A percentile compares a stretch with the other conserved stretches of the same genome.
phyloP scores from a whole-genome alignment of 495 filamentous ascomycete genomes.

The Aspergillus sclerotioniger region DNA sequence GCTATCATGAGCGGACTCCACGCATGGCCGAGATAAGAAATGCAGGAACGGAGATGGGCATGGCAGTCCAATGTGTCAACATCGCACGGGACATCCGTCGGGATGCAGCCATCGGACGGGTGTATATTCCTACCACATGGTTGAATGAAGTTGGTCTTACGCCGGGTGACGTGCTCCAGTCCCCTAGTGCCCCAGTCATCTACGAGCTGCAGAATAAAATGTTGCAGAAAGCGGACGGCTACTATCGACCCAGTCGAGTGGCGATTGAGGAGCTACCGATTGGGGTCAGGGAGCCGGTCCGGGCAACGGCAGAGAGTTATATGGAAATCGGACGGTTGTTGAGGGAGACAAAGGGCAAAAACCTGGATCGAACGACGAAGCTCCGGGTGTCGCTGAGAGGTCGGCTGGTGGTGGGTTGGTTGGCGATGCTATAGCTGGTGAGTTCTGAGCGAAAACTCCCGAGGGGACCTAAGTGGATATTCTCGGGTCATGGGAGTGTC shows the following conservation, averaged over 20 bases:
- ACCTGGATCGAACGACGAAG: not conserved
- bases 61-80: slow-evolving; percentile 68
- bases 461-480: too few species aligned
- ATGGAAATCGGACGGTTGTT: slow-evolving; percentile 60
- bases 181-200: slow-evolving; percentile 36
- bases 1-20: slow-evolving; percentile 9
- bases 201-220: slow-evolving; percentile 49
- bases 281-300: slow-evolving; percentile 56
- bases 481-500: too few species aligned
- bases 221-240: slow-evolving; percentile 52
- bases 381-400: not conserved
- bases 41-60: slow-evolving; percentile 60
- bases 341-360: not conserved
- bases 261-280: slow-evolving; percentile 56
- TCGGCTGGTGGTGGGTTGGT: not conserved
- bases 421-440: not conserved
- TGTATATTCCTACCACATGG: slow-evolving; percentile 63
- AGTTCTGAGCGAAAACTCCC: too few species aligned
- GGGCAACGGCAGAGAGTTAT: slow-evolving; percentile 69
- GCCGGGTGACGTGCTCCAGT: slow-evolving; percentile 48
- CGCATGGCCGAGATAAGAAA: slow-evolving; percentile 21
- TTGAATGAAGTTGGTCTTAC: slow-evolving; percentile 53
- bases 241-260: slow-evolving; percentile 47
- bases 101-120: slow-evolving; percentile 58
- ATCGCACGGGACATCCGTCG: slow-evolving; percentile 65